A percentile compares a stretch with the other conserved stretches of the same genome.
Evolutionary conservation across 2,329 filamentous ascomycete genomes (phyloP).

Genomic region (Xylaria sp.): DNA sequence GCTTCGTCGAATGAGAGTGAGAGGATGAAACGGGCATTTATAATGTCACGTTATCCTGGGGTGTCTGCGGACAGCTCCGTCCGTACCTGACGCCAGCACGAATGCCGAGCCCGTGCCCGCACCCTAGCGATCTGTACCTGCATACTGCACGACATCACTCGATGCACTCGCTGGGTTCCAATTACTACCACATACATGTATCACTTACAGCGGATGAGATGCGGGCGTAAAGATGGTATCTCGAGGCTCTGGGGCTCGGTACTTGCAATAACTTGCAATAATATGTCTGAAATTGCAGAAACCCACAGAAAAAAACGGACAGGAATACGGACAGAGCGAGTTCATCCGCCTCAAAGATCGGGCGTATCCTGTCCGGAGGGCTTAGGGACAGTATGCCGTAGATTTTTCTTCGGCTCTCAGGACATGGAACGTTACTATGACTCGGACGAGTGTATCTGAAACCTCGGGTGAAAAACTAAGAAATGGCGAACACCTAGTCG

Average conservation of each 20-base stretch:
- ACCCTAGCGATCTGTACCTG: conserved; percentile 20
- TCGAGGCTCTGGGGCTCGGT: conserved; percentile 5
- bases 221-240: neutral
- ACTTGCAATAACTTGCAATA: too few relatives aligned
- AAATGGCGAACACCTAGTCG: neutral
- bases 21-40: conserved; percentile 24
- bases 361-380: neutral
- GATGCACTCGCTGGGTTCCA: neutral
- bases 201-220: neutral
- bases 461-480: neutral
- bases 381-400: neutral
- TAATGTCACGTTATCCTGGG: conserved; percentile 22
- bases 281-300: neutral
- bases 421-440: conserved; percentile 28
- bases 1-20: conserved; percentile 1
- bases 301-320: neutral
- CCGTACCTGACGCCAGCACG: conserved; percentile 7
- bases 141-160: conserved; percentile 26
- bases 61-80: neutral
- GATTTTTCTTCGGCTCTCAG: neutral
- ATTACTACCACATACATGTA: neutral
- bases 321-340: neutral
- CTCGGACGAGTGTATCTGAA: conserved; percentile 13
- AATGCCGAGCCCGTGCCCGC: neutral
- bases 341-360: neutral